Evolutionary conservation across 768 basidiomycete species (phyloP).

Genomic region (Pleurotus tuoliensis): DNA sequence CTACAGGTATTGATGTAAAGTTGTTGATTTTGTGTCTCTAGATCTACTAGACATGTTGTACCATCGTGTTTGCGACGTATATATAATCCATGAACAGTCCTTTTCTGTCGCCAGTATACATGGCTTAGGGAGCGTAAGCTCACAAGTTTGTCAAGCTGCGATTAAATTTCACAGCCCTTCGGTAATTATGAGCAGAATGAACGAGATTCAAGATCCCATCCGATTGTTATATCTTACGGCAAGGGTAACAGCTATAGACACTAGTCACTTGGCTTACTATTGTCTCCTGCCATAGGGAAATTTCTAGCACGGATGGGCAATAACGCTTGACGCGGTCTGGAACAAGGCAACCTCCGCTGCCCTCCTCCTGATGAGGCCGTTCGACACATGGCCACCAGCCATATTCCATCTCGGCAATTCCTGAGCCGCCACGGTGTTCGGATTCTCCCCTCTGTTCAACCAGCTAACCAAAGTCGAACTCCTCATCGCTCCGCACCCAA

Average conservation of each 20-base stretch:
- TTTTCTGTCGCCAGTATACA: neutral
- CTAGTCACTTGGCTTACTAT: too few species aligned
- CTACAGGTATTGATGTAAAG: conserved; percentile 2
- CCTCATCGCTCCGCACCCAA: conserved; percentile 20
- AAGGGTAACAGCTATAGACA: neutral
- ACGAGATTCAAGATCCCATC: neutral
- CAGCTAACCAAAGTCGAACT: conserved; percentile 25
- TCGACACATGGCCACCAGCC: conserved; percentile 22
- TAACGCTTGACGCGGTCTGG: conserved; percentile 23
- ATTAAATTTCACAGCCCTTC: neutral
- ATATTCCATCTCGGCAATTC: conserved; percentile 27
- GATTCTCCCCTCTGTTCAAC: conserved; percentile 25
- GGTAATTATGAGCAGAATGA: neutral
- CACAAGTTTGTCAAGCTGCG: neutral
- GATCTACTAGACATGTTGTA: neutral
- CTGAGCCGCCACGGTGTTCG: conserved; percentile 26
- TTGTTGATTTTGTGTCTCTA: neutral
- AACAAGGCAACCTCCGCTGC: conserved; percentile 27
- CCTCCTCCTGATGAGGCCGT: conserved; percentile 22
- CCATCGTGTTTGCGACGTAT: neutral
- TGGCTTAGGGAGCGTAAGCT: neutral
- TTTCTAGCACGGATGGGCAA: conserved; percentile 17
- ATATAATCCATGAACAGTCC: neutral
- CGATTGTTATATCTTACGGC: neutral
- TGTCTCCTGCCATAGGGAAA: neutral